phyloP scores from a whole-genome alignment of 2,329 filamentous ascomycete genomes.

The Xylaria sp. region DNA sequence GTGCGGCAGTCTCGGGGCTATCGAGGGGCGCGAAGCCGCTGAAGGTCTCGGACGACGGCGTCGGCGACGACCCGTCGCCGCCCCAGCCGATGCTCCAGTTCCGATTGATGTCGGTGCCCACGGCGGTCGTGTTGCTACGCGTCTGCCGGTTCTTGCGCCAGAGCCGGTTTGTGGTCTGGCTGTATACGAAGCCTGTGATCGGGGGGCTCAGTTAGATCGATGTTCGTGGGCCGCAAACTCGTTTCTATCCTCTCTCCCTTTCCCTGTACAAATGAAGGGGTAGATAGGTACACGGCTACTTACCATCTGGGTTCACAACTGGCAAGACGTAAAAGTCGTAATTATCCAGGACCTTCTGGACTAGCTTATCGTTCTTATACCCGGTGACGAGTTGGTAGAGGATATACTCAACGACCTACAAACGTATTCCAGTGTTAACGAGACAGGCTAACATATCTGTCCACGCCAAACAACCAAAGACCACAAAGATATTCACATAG shows the following conservation, averaged over 20 bases:
- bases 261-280: background rate
- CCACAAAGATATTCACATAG: background rate
- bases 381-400: slow-evolving; percentile 52
- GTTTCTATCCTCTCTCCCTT: too few relatives aligned
- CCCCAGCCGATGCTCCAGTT: slow-evolving; percentile 58
- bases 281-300: slow-evolving; percentile 7
- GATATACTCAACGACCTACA: slow-evolving; percentile 53
- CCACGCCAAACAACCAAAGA: background rate
- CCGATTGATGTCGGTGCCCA: slow-evolving; percentile 59
- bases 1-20: slow-evolving; percentile 53
- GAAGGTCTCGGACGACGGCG: slow-evolving; percentile 54
- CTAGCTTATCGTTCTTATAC: slow-evolving; percentile 46
- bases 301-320: slow-evolving; percentile 58
- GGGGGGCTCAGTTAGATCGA: background rate
- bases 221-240: too few relatives aligned
- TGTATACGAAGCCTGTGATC: slow-evolving; percentile 54
- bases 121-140: slow-evolving; percentile 46
- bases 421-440: background rate
- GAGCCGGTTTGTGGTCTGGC: slow-evolving; percentile 54
- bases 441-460: background rate
- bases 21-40: slow-evolving; percentile 48
- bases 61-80: slow-evolving; percentile 49
- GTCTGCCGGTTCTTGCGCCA: slow-evolving; percentile 60
- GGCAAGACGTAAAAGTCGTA: slow-evolving; percentile 65
- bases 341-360: slow-evolving; percentile 55